These are phyloP conservation scores for Cercospora canescens DNA, from an alignment of 2,329 filamentous ascomycete genomes.

Conservation along the genomic window DNA sequence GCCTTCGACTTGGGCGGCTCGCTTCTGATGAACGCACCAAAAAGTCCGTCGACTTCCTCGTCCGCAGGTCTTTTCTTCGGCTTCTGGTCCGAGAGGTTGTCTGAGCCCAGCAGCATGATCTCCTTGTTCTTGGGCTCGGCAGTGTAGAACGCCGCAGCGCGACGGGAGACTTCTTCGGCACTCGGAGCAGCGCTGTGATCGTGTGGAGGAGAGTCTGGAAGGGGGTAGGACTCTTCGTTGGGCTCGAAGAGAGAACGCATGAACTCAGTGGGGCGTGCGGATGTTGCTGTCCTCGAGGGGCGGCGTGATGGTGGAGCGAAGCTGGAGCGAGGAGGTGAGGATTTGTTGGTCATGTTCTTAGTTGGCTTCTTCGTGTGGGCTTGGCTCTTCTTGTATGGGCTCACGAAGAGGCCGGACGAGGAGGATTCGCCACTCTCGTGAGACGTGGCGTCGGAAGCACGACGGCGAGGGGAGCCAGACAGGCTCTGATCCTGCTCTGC, in stretches of 20 bases:
- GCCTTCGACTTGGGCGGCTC: not conserved
- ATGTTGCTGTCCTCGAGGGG: not conserved
- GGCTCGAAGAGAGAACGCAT: not conserved
- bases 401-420: conserved; percentile 1
- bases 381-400: not conserved
- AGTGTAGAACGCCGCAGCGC: not conserved
- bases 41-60: not conserved
- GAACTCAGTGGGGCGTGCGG: not conserved
- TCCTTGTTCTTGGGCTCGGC: not conserved
- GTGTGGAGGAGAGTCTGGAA: not conserved
- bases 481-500: not conserved
- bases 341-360: not conserved
- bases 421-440: not conserved
- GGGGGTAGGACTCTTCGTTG: not conserved
- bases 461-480: not conserved
- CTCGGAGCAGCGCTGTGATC: not conserved
- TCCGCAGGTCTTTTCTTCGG: not conserved
- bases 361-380: not conserved
- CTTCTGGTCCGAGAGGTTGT: not conserved
- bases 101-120: not conserved
- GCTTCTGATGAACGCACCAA: not conserved
- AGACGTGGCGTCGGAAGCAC: not conserved
- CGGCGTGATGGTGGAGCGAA: not conserved
- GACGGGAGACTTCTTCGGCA: not conserved
- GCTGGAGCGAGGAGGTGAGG: not conserved